Evolutionary conservation across 805 yeast species (phyloP).

Genomic region (Lipomyces orientalis): DNA sequence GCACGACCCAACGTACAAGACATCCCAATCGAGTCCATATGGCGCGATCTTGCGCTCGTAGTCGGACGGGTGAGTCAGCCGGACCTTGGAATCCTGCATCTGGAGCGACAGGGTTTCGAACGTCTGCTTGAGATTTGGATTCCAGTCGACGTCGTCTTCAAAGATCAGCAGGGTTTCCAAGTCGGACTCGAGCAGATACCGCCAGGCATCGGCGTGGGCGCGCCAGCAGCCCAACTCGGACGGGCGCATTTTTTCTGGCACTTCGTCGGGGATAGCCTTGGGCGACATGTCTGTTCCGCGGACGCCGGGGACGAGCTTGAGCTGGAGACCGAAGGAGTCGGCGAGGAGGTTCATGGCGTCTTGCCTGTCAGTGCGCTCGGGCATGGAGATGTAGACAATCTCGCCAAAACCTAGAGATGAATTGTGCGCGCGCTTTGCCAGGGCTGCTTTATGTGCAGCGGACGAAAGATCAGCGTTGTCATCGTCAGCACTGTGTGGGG

Average conservation of each 20-base stretch:
- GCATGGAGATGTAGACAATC: slow-evolving; percentile 24
- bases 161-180: slow-evolving; percentile 23
- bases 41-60: slow-evolving; percentile 26
- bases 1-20: slow-evolving; percentile 23
- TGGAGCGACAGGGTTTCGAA: slow-evolving; percentile 18
- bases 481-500: no score
- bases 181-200: slow-evolving; percentile 20
- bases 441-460: neutral
- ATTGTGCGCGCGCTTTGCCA: slow-evolving; percentile 17
- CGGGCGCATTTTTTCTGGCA: slow-evolving; percentile 12
- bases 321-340: slow-evolving; percentile 14
- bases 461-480: neutral
- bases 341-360: slow-evolving; percentile 28
- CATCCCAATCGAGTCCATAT: slow-evolving; percentile 32
- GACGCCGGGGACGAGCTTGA: slow-evolving; percentile 21
- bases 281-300: slow-evolving; percentile 16
- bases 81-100: slow-evolving; percentile 9
- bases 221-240: slow-evolving; percentile 29
- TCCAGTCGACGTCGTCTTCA: slow-evolving; percentile 30
- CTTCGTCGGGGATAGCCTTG: slow-evolving; percentile 21
- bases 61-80: slow-evolving; percentile 20
- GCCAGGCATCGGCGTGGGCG: slow-evolving; percentile 29
- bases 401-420: slow-evolving; percentile 27
- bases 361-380: slow-evolving; percentile 29
- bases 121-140: slow-evolving; percentile 17